Base-by-base conservation (phyloP, 345 rosid species). In the Luvunga scandens region DNA sequence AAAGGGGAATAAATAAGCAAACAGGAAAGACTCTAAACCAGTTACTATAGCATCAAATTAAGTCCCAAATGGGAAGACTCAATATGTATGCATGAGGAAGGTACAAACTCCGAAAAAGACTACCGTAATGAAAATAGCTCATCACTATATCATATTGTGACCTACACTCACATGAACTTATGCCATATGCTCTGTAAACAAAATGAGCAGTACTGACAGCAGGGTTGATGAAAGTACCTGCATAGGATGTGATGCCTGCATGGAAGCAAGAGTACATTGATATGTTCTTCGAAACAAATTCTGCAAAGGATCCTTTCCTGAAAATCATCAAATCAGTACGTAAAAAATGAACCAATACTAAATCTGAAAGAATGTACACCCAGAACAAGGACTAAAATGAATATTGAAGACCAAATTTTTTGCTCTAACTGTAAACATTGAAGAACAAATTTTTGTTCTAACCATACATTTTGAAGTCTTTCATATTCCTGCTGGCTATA, bases 271-370 rank as follows among this genome's bases (percentile, higher is more conserved):
- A 95, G 95, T 27, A 87, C 67, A 21, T 87, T 85, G 69, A 95
- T 95, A 18, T 94, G 94, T 71, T 89, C 97, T 86, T 91, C 97
- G 22, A 93, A 95, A 89, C 98, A 95, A 77, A 93, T 82, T 89
- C 95, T 85, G 71, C 97, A 93, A 7, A 95, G 91, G 64, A 93
- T 92, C 85, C 88, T 95, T 75, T 92, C 98, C 98, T 95, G 92
- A 55, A 56, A 81, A 76, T 56, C 70, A 82, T 66, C 24, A 25
- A 66, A 74, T 75, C 25, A 64, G 61, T 8, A 27, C 31, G 53
- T 61, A 16, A 38, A 69, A 68, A 80, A 2, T 1, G 16, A 53
- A 39, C 2, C n/a, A 19, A 21, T 55, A 60, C 33, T 21, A 74
- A 55, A 7, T 39, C 27, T 30, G 39, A 3, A n/a, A 72, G 16